Base-by-base conservation (phyloP, 257 asterid genomes). In the Marsdenia floribunda region DNA sequence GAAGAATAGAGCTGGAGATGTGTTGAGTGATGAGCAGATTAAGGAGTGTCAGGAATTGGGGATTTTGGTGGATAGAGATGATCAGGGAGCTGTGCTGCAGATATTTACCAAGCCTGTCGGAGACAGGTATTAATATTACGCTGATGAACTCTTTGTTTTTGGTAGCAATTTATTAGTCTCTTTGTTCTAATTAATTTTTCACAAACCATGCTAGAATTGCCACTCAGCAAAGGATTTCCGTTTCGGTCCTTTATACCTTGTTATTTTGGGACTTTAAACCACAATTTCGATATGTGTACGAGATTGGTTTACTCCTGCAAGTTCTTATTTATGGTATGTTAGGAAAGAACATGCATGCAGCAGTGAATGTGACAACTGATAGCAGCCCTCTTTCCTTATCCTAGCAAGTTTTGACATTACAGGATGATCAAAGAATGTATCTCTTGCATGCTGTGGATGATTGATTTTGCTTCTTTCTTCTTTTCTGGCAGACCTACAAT, bases 31-130 rank as follows among this genome's bases (percentile, higher is more conserved):
- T 63, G 92, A 87, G 22, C 95, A 92, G 86, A 90, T 94, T 72
- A 84, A 81, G 83, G 97, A 87, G 79, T 92, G 99, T 60, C 89
- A 92, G 90, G 88, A 90, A 79, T 81, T 94, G 88, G 97, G 97
- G 79, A 92, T 94, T 73, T 82, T 94, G 90, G 96, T 92, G 35
- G 99, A 94, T 59, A 89, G 95, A 69, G 99, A 94, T 86, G 99
- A 92, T 79, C 97, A 94, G 73, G 99, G 97, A 60, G 92, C 99
- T 66, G 79, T 94, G 86, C 97, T 94, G 74, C 99, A 94, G 88
- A 94, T 94, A 29, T 94, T 94, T 84, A 94, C 97, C 74, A 92
- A 92, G 88, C 99, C 99, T 55, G 76, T 94, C 16, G 99, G 99
- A 40, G 99, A 94, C 75, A 91, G 97, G 98, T 93, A 86, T 42